Conservation (phyloP, 2,329 filamentous ascomycete species). For the Pezicula neosporulosa region DNA sequence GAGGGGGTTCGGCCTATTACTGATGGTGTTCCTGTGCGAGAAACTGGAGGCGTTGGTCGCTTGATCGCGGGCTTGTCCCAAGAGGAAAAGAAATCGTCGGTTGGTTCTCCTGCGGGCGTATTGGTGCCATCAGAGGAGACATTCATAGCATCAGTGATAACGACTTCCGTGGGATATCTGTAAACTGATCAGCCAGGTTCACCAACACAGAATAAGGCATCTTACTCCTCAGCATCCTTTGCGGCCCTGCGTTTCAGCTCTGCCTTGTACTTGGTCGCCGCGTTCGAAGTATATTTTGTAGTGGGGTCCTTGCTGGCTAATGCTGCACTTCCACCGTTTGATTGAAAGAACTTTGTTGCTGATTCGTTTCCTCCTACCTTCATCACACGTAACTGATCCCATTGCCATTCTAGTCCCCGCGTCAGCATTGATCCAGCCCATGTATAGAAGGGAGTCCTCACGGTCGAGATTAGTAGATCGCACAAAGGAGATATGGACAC, state of each 20-base stretch:
- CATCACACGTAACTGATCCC: conserved; percentile 96
- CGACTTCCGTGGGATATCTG: conserved; percentile 81
- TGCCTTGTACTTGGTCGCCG: conserved; percentile 97
- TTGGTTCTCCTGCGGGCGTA: conserved; percentile 77
- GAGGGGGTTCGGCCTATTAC: conserved; percentile 77
- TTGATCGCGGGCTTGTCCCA: conserved; percentile 99
- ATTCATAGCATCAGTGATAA: conserved; percentile 70
- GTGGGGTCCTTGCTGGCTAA: conserved; percentile 95
- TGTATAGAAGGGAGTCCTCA: conserved; percentile 48
- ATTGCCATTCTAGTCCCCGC: conserved; percentile 77
- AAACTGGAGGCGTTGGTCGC: conserved; percentile 88
- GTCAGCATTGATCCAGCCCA: conserved; percentile 15
- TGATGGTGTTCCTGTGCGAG: conserved; percentile 82
- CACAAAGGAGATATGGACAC: conserved; percentile 98
- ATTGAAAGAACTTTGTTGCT: conserved; percentile 96
- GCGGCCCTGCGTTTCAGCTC: conserved; percentile 85
- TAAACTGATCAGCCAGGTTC: conserved; percentile 16
- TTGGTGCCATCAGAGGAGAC: conserved; percentile 59
- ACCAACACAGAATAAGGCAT: conserved; percentile 8
- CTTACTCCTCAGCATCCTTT: conserved; percentile 80
- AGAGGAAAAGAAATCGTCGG: conserved; percentile 97
- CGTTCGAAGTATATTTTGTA: conserved; percentile 91
- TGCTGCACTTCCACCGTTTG: conserved; percentile 89
- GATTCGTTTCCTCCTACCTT: conserved; percentile 98
- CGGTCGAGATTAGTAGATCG: conserved; percentile 97